These are phyloP conservation scores for Erythrobasidium hasegawianum DNA, from an alignment of 1,284 basidiomycete species.

Conservation along the genomic window DNA sequence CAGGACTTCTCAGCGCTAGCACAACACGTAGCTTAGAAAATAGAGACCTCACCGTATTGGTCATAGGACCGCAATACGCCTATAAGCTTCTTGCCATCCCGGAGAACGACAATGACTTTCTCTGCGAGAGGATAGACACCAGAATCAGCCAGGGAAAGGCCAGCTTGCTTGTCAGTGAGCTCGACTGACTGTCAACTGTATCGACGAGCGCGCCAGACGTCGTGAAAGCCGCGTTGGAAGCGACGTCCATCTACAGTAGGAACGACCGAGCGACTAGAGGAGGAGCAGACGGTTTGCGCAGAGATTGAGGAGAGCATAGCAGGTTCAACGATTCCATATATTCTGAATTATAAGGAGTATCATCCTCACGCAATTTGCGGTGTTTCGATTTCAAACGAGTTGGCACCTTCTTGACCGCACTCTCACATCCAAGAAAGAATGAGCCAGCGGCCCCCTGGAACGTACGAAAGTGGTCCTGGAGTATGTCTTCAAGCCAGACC, in stretches of 20 bases:
- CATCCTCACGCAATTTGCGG: too few relatives aligned
- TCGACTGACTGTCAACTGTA: conserved; percentile 95
- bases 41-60: conserved; percentile 77
- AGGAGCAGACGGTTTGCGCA: too few relatives aligned
- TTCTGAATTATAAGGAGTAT: too few relatives aligned
- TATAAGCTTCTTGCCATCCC: conserved; percentile 93
- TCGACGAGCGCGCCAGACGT: conserved; percentile 94
- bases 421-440: conserved; percentile 3
- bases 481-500: background rate
- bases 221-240: conserved; percentile 63
- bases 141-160: conserved; percentile 34
- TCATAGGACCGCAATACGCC: conserved; percentile 96
- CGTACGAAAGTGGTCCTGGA: conserved; percentile 25
- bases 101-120: conserved; percentile 94
- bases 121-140: conserved; percentile 56
- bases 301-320: too few relatives aligned
- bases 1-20: too few relatives aligned
- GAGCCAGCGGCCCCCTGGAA: conserved; percentile 17
- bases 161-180: conserved; percentile 51
- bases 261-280: too few relatives aligned
- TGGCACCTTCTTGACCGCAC: too few relatives aligned
- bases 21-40: background rate
- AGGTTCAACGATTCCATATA: too few relatives aligned
- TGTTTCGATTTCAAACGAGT: too few relatives aligned
- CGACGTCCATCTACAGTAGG: conserved; percentile 41